A percentile compares a stretch with the other conserved stretches of the same genome.
Conservation (phyloP, 2,329 filamentous ascomycete species). For the Penicillium sp. region DNA sequence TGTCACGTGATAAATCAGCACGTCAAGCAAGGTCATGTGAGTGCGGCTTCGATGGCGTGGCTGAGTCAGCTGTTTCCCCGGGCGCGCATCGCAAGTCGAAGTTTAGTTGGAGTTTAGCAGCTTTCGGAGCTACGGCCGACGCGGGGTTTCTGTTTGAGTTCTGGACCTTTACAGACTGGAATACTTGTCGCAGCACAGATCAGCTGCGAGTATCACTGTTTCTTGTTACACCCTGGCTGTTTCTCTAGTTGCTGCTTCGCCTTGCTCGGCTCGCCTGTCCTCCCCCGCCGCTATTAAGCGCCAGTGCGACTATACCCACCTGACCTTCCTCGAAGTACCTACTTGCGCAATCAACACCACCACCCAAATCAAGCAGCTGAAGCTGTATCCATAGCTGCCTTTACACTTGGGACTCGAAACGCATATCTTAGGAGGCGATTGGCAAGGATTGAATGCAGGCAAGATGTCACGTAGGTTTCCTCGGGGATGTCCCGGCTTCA, state of each 20-base stretch:
- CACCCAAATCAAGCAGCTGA: constrained; percentile 15
- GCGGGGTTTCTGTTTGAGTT: constrained; percentile 8
- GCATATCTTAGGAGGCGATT: constrained; percentile 25
- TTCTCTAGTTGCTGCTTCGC: constrained; percentile 12
- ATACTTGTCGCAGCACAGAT: background rate
- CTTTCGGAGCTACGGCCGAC: constrained; percentile 18
- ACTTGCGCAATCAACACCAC: constrained; percentile 24
- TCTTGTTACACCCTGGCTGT: background rate
- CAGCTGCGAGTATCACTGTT: background rate
- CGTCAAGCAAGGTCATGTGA: background rate
- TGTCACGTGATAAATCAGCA: background rate
- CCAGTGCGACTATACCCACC: constrained; percentile 42
- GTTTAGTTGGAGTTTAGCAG: constrained; percentile 4
- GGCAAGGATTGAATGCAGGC: constrained; percentile 19
- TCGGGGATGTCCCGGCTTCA: constrained; percentile 31
- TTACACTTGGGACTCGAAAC: background rate
- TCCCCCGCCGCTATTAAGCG: constrained; percentile 50
- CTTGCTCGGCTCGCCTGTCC: constrained; percentile 18
- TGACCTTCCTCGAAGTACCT: constrained; percentile 25
- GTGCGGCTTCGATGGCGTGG: background rate
- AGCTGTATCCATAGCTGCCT: constrained; percentile 3
- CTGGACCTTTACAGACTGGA: constrained; percentile 10
- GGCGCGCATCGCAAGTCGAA: constrained; percentile 15
- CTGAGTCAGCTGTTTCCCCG: constrained; percentile 18
- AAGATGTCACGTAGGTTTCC: constrained; percentile 48